These are phyloP conservation scores for Calonectria pseudoturangicola DNA, from an alignment of 2,329 filamentous ascomycete species.

Conservation along the genomic window DNA sequence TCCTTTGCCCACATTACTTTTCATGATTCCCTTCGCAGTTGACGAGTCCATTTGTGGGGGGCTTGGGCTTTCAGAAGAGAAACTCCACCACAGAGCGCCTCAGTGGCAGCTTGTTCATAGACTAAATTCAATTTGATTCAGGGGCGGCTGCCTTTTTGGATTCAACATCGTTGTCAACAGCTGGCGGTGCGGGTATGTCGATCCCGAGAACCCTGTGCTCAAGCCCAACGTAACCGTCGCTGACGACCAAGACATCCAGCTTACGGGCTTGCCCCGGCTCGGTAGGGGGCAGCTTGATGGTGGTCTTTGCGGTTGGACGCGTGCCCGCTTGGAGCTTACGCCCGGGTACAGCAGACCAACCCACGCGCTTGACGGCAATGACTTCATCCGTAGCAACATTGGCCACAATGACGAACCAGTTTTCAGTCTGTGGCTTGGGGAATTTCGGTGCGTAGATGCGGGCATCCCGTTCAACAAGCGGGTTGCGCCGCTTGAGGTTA, in stretches of 20 bases:
- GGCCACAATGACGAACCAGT: slow-evolving; percentile 90
- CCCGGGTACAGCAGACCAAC: slow-evolving; percentile 73
- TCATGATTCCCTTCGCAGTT: slow-evolving; percentile 36
- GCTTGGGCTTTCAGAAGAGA: slow-evolving; percentile 25
- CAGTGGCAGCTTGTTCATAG: slow-evolving; percentile 42
- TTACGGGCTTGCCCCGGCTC: slow-evolving; percentile 70
- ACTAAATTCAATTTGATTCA: slow-evolving; percentile 47
- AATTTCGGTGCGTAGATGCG: slow-evolving; percentile 91
- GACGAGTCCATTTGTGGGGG: slow-evolving; percentile 35
- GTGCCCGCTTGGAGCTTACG: slow-evolving; percentile 63
- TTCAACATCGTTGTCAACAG: slow-evolving; percentile 68
- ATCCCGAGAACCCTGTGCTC: slow-evolving; percentile 70
- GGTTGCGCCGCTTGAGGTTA: slow-evolving; percentile 79
- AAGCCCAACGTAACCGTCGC: slow-evolving; percentile 91
- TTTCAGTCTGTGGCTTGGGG: slow-evolving; percentile 95
- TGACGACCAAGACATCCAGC: slow-evolving; percentile 85
- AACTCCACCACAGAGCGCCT: slow-evolving; percentile 29
- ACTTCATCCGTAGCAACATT: slow-evolving; percentile 83
- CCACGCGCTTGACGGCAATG: slow-evolving; percentile 88
- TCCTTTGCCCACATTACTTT: slow-evolving; percentile 25
- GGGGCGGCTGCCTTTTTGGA: slow-evolving; percentile 60
- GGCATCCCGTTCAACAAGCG: slow-evolving; percentile 77
- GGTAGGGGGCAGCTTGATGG: slow-evolving; percentile 76
- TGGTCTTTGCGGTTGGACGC: slow-evolving; percentile 72
- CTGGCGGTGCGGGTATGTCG: slow-evolving; percentile 70